Evolutionary conservation across 2,329 filamentous ascomycete species (phyloP), one percentile per base, ranked within the genome.

Genomic region (Lomentospora prolificans): DNA sequence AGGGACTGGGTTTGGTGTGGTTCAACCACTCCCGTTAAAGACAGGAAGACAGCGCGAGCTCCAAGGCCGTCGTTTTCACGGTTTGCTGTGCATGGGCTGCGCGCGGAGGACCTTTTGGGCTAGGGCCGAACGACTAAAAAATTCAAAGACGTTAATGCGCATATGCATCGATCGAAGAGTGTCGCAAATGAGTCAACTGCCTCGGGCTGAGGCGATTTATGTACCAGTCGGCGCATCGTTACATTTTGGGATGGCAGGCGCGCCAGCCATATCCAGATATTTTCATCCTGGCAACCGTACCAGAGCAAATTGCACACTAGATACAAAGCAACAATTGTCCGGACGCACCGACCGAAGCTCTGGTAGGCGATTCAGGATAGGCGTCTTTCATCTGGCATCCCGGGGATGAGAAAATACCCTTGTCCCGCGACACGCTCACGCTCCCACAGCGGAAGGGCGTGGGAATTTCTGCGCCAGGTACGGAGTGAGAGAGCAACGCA

Each of bases 181-280:
- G 30, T 33, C 27, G 48, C 48, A 31, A 14, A n/a, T 31, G 14
- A 12, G 14, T 17, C 28, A 27, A 17, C 4, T 12, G 14, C 25
- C 10, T 31, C 39, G 12, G 24, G 14, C 48, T 51, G 48, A 51
- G n/a, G 48, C 48, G 22, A 51, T 51, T n/a, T 22, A 28, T 10
- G 48, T 51, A 7, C 44, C 44, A 50, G 44, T 27, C 14, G 44
- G 48, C 24, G 28, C 48, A 51, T 51, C 48, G 24, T 31, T 51
- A 31, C 24, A 30, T 19, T 27, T 6, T 10, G 12, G 14, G 6
- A 14, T 46, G 39, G 10, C 5, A 22, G 39, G 5, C 39, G 3
- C 6, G 14, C 44, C 12, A 17, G 19, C 14, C 9, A 8, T 19
- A 5, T 41, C 36, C 36, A 5, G n/a, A 39, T 39, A n/a, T n/a